These are phyloP conservation scores for Lobulomyces angularis DNA, from an alignment of 192 early-diverging fungal species.

Conservation along the genomic window DNA sequence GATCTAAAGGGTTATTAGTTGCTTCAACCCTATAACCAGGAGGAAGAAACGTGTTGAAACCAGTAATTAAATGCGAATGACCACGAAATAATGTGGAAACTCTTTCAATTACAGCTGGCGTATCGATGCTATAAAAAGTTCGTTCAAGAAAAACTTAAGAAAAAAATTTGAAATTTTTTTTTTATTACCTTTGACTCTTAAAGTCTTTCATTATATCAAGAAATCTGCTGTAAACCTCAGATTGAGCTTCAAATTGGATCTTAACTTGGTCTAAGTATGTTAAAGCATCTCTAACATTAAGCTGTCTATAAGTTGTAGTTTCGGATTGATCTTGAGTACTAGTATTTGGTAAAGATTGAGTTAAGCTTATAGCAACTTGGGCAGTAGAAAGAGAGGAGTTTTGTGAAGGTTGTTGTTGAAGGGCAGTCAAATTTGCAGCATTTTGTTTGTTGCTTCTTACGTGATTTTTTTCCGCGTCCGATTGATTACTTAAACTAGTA, in stretches of 20 bases:
- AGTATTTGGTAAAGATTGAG: no score
- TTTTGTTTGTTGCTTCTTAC: no score
- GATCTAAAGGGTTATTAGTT: constrained; percentile 62
- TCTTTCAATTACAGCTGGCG: constrained; percentile 92
- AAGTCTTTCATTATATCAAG: constrained; percentile 99
- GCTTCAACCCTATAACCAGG: constrained; percentile 94
- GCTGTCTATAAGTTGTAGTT: no score
- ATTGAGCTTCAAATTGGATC: constrained; percentile 77
- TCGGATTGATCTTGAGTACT: no score
- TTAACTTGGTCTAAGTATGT: constrained; percentile 95
- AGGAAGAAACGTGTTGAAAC: constrained; percentile 99
- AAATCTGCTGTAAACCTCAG: constrained; percentile 95
- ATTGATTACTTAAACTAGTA: no score
- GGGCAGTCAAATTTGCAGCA: no score
- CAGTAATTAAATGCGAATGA: constrained; percentile 79
- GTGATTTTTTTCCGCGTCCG: no score
- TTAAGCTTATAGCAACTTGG: no score
- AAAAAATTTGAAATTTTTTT: constrained; percentile 3
- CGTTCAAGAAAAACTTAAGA: constrained; percentile 8
- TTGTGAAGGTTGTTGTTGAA: no score
- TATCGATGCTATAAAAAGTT: constrained; percentile 60
- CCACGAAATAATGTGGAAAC: constrained; percentile 91
- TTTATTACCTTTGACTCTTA: constrained; percentile 72
- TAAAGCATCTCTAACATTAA: constrained; percentile 89
- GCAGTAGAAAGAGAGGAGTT: no score